phyloP scores from a whole-genome alignment of 2,329 filamentous ascomycete genomes.

The Tolypocladium endophyticum region DNA sequence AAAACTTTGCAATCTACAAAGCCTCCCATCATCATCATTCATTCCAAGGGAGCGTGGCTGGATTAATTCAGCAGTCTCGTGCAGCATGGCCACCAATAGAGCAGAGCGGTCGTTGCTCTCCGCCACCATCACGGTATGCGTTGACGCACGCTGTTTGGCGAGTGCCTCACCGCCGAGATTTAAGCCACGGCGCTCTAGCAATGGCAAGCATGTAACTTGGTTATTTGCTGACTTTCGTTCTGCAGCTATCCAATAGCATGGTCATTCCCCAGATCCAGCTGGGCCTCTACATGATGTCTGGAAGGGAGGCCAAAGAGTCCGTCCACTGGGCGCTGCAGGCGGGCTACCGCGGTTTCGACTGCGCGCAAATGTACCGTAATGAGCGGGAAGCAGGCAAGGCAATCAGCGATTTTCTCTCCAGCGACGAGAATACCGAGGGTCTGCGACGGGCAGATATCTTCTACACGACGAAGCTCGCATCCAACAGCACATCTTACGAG shows the following conservation, averaged over 20 bases:
- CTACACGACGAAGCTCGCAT: slow-evolving; percentile 70
- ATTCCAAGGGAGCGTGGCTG: not conserved
- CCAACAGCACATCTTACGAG: slow-evolving; percentile 55
- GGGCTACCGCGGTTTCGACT: slow-evolving; percentile 41
- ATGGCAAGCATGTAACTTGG: too few species aligned
- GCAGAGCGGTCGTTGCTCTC: not conserved
- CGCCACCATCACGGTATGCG: not conserved
- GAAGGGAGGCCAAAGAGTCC: slow-evolving; percentile 45
- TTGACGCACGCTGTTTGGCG: too few species aligned
- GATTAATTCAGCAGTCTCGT: too few species aligned
- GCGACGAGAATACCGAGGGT: slow-evolving; percentile 33
- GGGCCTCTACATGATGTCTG: slow-evolving; percentile 62
- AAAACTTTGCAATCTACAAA: not conserved
- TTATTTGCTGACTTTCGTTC: not conserved
- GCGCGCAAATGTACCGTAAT: slow-evolving; percentile 51
- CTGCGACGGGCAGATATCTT: slow-evolving; percentile 61
- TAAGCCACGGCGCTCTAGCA: not conserved
- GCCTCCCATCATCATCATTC: not conserved
- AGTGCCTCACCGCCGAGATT: not conserved
- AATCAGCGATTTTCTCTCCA: slow-evolving; percentile 46
- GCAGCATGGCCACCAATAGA: not conserved
- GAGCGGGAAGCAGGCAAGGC: slow-evolving; percentile 60
- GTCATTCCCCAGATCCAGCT: slow-evolving; percentile 63
- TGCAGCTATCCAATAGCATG: slow-evolving; percentile 52
- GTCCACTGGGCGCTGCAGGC: slow-evolving; percentile 47